These are phyloP conservation scores for Fusarium pseudoanthophilum DNA, from an alignment of 2,329 filamentous ascomycete species.

Conservation along the genomic window DNA sequence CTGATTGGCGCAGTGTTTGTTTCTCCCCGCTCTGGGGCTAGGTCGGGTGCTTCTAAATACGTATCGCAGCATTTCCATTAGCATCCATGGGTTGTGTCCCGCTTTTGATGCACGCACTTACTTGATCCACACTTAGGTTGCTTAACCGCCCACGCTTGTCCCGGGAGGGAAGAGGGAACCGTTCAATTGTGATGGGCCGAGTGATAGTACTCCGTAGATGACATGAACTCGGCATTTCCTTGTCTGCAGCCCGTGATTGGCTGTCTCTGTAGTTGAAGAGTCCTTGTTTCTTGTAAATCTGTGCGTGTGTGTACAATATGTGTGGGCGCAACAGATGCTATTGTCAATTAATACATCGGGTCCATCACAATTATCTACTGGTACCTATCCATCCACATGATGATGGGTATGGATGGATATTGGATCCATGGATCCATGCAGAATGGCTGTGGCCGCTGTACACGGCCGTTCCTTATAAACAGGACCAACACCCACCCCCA, in stretches of 20 bases:
- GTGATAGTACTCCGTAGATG: constrained; percentile 33
- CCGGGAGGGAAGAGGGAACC: constrained; percentile 16
- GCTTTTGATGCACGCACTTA: constrained; percentile 37
- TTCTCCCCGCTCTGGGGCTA: constrained; percentile 17
- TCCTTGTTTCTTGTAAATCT: constrained; percentile 16
- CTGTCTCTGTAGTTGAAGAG: constrained; percentile 3
- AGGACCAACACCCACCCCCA: constrained; percentile 49
- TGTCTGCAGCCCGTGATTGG: constrained; percentile 35
- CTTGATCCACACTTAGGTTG: constrained; percentile 24
- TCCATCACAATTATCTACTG: not conserved
- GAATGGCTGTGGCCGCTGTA: constrained; percentile 23
- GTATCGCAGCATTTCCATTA: constrained; percentile 11
- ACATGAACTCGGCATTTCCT: constrained; percentile 38
- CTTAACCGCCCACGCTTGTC: constrained; percentile 43
- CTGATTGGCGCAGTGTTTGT: constrained; percentile 34
- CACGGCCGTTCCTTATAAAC: constrained; percentile 44
- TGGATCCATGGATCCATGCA: not conserved
- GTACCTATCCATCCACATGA: not conserved
- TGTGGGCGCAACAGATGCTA: constrained; percentile 9
- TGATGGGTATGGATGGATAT: not conserved
- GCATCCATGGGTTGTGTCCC: not conserved
- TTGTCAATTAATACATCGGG: not conserved
- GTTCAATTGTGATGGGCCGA: constrained; percentile 34
- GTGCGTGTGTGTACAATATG: not conserved
- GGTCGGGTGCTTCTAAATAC: constrained; percentile 28